Base-by-base conservation (phyloP, 164 flowering plant species). In the Euptelea pleiosperma region DNA sequence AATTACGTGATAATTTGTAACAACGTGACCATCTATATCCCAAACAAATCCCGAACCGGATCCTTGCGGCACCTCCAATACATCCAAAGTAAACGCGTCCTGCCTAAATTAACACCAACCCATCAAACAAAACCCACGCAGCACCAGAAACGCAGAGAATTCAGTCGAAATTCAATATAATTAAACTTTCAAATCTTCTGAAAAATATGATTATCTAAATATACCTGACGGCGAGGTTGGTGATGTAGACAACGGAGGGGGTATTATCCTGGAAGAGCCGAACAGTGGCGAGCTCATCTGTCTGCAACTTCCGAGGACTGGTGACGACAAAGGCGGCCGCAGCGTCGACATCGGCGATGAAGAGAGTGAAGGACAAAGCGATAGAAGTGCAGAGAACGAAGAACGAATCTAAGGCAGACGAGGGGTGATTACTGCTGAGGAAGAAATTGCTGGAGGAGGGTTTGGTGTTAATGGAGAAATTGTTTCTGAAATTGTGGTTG, bases 31-130 rank as follows among this genome's bases (percentile, higher is more conserved):
- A 15, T 81, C 64, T 42, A 68, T 80, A 63, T 87, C 98, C 98
- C 98, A 92, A 7, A 92, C 88, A 58, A 92, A 92, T 1, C 98
- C 98, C 2, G 96, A 92, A 4, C 98, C 98, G 8, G 96, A 89
- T 8, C 96, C 98, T 57, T 89, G 98, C 0, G 98, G 98, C 60
- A 92, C 98, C 79, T 89, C 96, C 75, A 92, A 65, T 41, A 89
- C 95, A 74, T 89, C 96, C 82, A 92, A 75, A 0, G 96, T 89
- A 59, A 92, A 89, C 7, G 83, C 96, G 63, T 92, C 98, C 80
- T 89, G 98, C 86, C 98, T 91, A 73, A 70, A 59, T 4, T 28
- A 42, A 43, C 30, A 61, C 24, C 46, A 14, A 49, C 25, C 53
- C 48, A 54, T 30, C 63, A 68, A 52, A 40, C 24, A 21, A 26